Base-by-base conservation (phyloP, 2,329 filamentous ascomycete genomes). In the Colletotrichum eremochloae region DNA sequence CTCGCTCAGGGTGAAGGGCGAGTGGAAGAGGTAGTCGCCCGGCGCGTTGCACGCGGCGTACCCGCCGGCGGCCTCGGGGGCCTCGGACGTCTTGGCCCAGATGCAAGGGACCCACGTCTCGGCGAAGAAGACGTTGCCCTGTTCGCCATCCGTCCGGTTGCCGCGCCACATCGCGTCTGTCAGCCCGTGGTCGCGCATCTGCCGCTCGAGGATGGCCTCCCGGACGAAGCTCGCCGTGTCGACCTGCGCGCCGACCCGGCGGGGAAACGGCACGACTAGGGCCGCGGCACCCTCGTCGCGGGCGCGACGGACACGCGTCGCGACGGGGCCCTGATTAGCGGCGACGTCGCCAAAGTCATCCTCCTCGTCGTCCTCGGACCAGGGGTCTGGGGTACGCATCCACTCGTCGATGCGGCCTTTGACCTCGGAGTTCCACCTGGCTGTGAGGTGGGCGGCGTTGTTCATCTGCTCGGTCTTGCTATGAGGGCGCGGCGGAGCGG, bases 11-110 rank as follows among this genome's bases (percentile, higher is more conserved):
- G 82, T 86, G 53, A 88, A 88, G 0, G 82, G 80, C 61, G 87
- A 86, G 77, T 84, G 86, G 77, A 89, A 90, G 2, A 90, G 79
- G 71, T 87, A 85, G 15, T 85, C 80, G 18, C 85, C 79, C 1
- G 85, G 85, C 3, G 78, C 76, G 2, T 82, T 78, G 75, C 88
- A 90, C 7, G 66, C 70, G 12, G 66, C 40, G 36, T 64, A 72
- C 5, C 24, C 66, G 8, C 66, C 70, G 1, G 46, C 60, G 2
- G 40, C 55, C 24, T 72, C 70, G 4, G 73, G 53, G 11, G 67
- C 58, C 66, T 70, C 66, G 33, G 48, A 48, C 66, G 18, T 74
- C 50, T 76, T 74, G 50, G 75, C 75, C 31, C 77, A 77, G 36
- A 83, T 72, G 63, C 87, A 89, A 0, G 86, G 82, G 60, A 78